Base-by-base conservation (phyloP, 78 protist genomes). In the Dictyostelium purpureum region DNA sequence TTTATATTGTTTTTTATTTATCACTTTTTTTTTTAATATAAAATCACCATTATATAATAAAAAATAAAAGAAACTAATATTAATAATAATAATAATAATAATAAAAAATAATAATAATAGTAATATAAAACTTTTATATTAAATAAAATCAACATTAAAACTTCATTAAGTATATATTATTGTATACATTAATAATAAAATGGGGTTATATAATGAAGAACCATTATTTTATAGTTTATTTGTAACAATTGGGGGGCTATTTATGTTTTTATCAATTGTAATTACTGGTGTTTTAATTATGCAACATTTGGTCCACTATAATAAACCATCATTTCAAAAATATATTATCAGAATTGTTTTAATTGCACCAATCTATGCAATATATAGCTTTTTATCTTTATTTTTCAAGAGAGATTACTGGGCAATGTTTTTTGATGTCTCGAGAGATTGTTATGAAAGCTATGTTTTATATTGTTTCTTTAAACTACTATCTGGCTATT, bases 391-490 rank as follows among this genome's bases (percentile, higher is more conserved):
- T 33, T 24, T 77, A 24, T 77, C 85, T 38, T 33, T 77, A 7
- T 77, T 37, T 57, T 57, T 57, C 11, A 77, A 77, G 6, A 35
- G 85, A 57, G 42, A 77, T 6, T 57, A 57, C 40, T 77, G 71
- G 69, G 71, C 56, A n/a, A 10, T 77, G 12, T 77, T 77, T 59
- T 52, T 77, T 6, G 71, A 57, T 26, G 35, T 77, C 1, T 26
- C 54, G 6, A n/a, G 85, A 14, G 85, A 77, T 9, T 57, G 70
- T 42, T 77, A 77, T 40, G 85, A 77, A 40, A 54, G 56, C 10
- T 77, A 77, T 59, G 85, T 77, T 18, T 40, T 77, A 40, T 77
- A 77, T 26, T 52, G 54, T 77, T 77, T 77, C 38, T 77, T 77
- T 28, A 77, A 77, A 57, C 40, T 77, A 18, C 28, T 77, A 12